phyloP scores from a whole-genome alignment of 2,329 filamentous ascomycete genomes.

The Diaporthe amygdali region DNA sequence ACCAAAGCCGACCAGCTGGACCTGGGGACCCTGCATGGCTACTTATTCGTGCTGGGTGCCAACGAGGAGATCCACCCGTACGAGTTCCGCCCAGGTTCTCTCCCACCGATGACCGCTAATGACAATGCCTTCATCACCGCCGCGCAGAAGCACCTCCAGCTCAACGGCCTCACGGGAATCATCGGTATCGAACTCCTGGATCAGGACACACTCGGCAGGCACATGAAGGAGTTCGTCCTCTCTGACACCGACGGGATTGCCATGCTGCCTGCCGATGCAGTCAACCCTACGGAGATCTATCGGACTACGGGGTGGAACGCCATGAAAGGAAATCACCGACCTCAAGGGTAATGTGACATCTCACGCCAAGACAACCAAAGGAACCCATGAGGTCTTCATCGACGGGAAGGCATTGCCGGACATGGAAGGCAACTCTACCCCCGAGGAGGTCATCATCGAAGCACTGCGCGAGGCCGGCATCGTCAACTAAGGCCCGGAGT shows the following conservation, averaged over 20 bases:
- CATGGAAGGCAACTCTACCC: not conserved
- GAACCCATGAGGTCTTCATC: not conserved
- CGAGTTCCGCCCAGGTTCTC: not conserved
- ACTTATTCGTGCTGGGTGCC: too few relatives aligned
- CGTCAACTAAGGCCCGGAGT: not conserved
- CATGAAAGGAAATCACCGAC: not conserved
- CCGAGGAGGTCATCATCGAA: not conserved
- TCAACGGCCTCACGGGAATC: not conserved
- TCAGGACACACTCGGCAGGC: not conserved
- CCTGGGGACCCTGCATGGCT: too few relatives aligned
- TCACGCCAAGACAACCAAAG: not conserved
- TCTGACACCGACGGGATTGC: not conserved
- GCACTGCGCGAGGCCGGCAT: not conserved
- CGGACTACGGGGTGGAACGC: not conserved
- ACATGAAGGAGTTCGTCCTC: conserved; percentile 4
- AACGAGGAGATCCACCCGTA: too few relatives aligned
- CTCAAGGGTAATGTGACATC: not conserved
- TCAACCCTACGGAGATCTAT: not conserved
- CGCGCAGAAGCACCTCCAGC: not conserved
- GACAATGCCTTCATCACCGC: not conserved
- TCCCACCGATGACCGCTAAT: not conserved
- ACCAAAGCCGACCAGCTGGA: too few relatives aligned
- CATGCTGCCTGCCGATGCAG: not conserved
- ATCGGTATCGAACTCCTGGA: not conserved
- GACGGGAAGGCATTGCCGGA: not conserved